A percentile compares a stretch with the other conserved stretches of the same genome.
Conservation (phyloP, 2,329 filamentous ascomycete genomes). For the Trichoderma sp. region DNA sequence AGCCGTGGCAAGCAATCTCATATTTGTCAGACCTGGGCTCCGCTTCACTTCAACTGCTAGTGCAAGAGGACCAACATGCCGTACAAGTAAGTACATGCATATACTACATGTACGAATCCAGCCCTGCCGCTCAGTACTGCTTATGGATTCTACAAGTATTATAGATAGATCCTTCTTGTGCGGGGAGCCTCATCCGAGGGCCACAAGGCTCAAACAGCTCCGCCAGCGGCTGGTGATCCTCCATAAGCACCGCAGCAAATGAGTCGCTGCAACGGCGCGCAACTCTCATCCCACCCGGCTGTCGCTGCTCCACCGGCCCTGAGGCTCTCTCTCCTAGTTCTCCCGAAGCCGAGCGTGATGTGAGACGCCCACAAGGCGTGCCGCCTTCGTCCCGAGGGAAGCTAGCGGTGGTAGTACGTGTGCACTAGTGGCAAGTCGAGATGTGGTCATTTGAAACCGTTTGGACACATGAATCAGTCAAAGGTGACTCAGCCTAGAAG, state of each 20-base stretch:
- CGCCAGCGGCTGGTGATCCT: not conserved
- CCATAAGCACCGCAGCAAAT: not conserved
- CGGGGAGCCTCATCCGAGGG: not conserved
- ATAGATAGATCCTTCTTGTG: not conserved
- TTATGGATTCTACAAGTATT: constrained; percentile 4
- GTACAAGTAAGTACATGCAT: too few species aligned
- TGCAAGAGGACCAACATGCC: not conserved
- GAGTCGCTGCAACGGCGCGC: constrained; percentile 11
- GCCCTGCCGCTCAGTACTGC: constrained; percentile 1
- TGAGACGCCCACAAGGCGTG: constrained; percentile 18
- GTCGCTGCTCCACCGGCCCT: not conserved
- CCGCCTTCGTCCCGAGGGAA: constrained; percentile 16
- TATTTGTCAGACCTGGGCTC: not conserved
- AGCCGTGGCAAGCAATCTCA: constrained; percentile 15
- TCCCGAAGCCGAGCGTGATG: constrained; percentile 10
- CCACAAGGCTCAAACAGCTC: constrained; percentile 17
- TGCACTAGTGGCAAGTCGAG: not conserved
- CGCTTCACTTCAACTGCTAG: not conserved
- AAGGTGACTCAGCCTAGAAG: not conserved
- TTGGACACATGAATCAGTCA: not conserved
- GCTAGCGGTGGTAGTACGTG: constrained; percentile 2
- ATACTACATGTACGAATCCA: not conserved
- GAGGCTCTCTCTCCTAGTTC: constrained; percentile 4
- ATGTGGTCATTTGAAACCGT: not conserved
- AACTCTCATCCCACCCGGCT: constrained; percentile 13